These are phyloP conservation scores for Phytophthora fragariae DNA, from an alignment of 352 stramenopile genomes.

Conservation along the genomic window DNA sequence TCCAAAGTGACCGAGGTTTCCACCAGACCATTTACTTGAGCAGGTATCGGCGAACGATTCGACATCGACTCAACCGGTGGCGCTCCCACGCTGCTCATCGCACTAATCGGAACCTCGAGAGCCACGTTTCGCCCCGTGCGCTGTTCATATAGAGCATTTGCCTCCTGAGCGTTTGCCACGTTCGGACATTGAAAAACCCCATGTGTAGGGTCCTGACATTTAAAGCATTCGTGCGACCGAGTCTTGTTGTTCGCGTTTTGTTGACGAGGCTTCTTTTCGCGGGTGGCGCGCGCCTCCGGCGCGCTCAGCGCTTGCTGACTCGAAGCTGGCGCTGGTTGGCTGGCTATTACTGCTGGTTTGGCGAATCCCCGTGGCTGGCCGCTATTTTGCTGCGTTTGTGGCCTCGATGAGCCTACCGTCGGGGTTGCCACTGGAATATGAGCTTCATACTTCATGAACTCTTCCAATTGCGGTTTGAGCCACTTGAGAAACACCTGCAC, in stretches of 20 bases:
- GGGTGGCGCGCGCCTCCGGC: background rate
- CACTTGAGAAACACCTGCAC: constrained; percentile 14
- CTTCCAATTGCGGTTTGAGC: constrained; percentile 5
- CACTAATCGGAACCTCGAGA: background rate
- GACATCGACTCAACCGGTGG: background rate
- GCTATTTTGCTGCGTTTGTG: background rate
- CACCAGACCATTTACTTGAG: background rate
- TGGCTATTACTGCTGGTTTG: background rate
- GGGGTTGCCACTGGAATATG: constrained; percentile 5
- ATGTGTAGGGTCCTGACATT: constrained; percentile 6
- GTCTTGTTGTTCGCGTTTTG: background rate
- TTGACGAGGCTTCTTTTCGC: background rate
- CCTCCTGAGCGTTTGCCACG: background rate
- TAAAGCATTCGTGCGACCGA: background rate
- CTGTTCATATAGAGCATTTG: constrained; percentile 5
- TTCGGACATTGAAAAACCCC: constrained; percentile 9
- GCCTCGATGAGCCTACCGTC: background rate
- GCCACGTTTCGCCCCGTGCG: constrained; percentile 1
- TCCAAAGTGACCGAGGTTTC: background rate
- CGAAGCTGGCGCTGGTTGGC: background rate
- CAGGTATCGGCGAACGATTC: background rate
- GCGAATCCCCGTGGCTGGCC: background rate
- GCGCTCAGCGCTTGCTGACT: background rate
- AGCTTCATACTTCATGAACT: constrained; percentile 25
- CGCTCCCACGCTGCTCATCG: background rate